Evolutionary conservation across 768 basidiomycete species (phyloP), one percentile per base, ranked within the genome.

Genomic region (Symmetrospora coprosmae): DNA sequence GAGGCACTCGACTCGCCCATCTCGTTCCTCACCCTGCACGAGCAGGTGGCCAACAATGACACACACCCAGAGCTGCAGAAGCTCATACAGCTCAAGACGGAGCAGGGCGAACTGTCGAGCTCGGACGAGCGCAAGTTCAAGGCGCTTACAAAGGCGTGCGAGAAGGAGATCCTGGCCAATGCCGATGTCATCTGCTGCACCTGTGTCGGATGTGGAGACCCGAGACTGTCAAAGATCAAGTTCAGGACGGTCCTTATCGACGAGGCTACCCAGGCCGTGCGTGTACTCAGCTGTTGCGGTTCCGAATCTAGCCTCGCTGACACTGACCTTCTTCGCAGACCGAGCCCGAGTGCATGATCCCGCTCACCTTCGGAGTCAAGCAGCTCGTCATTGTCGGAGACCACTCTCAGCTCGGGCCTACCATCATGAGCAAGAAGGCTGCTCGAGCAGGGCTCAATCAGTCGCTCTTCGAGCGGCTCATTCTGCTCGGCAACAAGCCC

Each of bases 391-490:
- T 99, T 38, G 94, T 99, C 55, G 94, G 94, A 52, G 69, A 70
- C 50, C 69, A 70, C 63, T 71, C 86, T 77, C 94, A 97, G 78
- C 83, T 97, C 49, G 94, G 94, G 0, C 94, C 94, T 6, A 94
- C 97, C 68, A 96, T 99, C 72, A 97, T 99, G 94, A 99, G 97
- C 80, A 99, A 99, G 81, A 97, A 99, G 71, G 94, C 94, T 0
- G 92, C 94, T 1, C 86, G 90, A n/a, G 94, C 94, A 4, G 94
- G 94, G 19, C 80, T 99, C 37, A 96, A 91, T 0, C 94, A 97
- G 70, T 99, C 94, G 0, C 82, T 99, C 19, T 99, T 99, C 67
- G 94, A 99, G 72, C 85, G 94, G 43, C 83, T 99, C 46, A 90
- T 99, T 64, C 79, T 96, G 43, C 83, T 97, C 60, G 83, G 84